Evolutionary conservation across 345 rosid genomes (phyloP), one percentile per base, ranked within the genome.

Genomic region (Citropsis articulata): DNA sequence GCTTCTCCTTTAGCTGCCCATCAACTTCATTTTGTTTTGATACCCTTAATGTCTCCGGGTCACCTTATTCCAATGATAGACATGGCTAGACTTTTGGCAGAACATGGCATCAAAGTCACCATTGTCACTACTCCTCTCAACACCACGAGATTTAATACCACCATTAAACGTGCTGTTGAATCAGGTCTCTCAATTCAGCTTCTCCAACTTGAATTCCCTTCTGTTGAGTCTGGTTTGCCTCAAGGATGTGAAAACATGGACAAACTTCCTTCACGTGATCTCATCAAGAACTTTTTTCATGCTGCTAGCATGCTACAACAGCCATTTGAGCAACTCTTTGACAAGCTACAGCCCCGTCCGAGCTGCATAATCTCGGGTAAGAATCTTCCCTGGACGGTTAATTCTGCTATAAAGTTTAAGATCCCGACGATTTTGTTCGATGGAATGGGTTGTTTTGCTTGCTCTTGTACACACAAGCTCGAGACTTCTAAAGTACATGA

Each of bases 381-480:
- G 77, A 75, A 77, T 64, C 82, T 85, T 4, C 72, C 86, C 1
- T 89, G 88, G 91, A 86, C 92, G 0, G 80, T 61, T 24, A 2
- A 79, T 2, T 78, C 83, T 3, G 86, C 93, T 8, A 12, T 0
- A 18, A 82, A 80, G 71, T 72, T 85, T 3, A 53, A 73, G 33
- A 79, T 88, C 67, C 90, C 90, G 1, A 81, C 87, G 60, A 74
- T 86, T 4, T 65, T 82, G 14, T 89, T 89, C 33, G 85, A 88
- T 24, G 91, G 85, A 7, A 83, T 80, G 82, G 77, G 80, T 16
- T 87, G 90, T 64, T 87, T 89, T 78, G 22, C 80, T 31, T 72
- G 31, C 27, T 53, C 38, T 1, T 85, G 86, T 27, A 55, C 70
- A 2, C 84, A 75, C 66, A 81, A 82, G 22, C 38, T 87, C 30